A percentile compares a stretch with the other conserved stretches of the same genome.
Conservation (phyloP, 2,329 filamentous ascomycete species). For the Dothideomycetidae sp. region DNA sequence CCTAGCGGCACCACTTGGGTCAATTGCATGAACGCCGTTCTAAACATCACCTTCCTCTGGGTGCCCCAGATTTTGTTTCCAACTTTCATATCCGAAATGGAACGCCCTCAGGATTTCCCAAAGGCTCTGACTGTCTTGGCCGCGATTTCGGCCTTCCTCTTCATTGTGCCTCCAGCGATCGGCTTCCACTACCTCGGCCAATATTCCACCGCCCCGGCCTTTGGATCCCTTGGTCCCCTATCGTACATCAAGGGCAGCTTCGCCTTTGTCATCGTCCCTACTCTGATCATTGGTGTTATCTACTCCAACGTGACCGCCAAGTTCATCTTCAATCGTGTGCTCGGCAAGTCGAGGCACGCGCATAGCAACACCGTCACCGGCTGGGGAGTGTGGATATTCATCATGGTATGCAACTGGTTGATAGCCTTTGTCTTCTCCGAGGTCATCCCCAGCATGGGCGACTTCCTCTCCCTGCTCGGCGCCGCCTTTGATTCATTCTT, state of each 20-base stretch:
- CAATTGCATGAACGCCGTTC: conserved; percentile 35
- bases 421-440: conserved; percentile 35
- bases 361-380: conserved; percentile 35
- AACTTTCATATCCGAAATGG: conserved; percentile 38
- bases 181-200: conserved; percentile 37
- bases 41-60: conserved; percentile 38
- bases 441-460: conserved; percentile 36
- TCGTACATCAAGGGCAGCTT: conserved; percentile 37
- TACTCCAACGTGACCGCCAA: conserved; percentile 37
- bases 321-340: conserved; percentile 31
- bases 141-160: conserved; percentile 32
- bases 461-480: conserved; percentile 35
- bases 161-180: conserved; percentile 36
- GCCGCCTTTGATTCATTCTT: conserved; percentile 38
- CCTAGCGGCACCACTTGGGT: conserved; percentile 34
- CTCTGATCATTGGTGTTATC: conserved; percentile 35
- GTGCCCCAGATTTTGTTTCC: conserved; percentile 39
- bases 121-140: conserved; percentile 35
- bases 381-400: conserved; percentile 31
- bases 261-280: conserved; percentile 38
- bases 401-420: conserved; percentile 32
- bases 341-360: conserved; percentile 31
- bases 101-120: conserved; percentile 36
- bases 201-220: conserved; percentile 37
- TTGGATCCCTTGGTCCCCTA: conserved; percentile 31